A percentile compares a stretch with the other conserved stretches of the same genome.
Evolutionary conservation across 805 yeast genomes (phyloP).

Genomic region (Ogataea trehaloabstinens): DNA sequence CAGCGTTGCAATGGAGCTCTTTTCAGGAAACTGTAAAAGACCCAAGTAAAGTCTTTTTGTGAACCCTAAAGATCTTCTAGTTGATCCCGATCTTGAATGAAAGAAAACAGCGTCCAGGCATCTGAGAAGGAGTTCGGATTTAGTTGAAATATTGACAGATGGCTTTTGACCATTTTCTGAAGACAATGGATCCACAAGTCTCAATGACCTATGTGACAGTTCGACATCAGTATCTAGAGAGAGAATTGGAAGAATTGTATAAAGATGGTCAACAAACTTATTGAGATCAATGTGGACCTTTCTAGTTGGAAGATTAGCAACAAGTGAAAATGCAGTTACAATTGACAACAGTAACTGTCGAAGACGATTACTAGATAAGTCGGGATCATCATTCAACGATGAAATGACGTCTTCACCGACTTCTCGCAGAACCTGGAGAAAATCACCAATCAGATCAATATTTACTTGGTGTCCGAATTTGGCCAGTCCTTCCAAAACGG

Average conservation of each 20-base stretch:
- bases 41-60: constrained; percentile 73
- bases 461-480: constrained; percentile 90
- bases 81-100: constrained; percentile 65
- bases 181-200: constrained; percentile 75
- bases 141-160: constrained; percentile 82
- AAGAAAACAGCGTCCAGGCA: constrained; percentile 81
- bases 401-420: constrained; percentile 52
- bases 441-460: constrained; percentile 88
- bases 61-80: constrained; percentile 72
- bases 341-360: constrained; percentile 80
- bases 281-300: constrained; percentile 80
- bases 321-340: constrained; percentile 85
- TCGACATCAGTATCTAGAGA: constrained; percentile 82
- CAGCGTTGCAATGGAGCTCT: constrained; percentile 72
- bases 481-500: constrained; percentile 89
- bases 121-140: constrained; percentile 76
- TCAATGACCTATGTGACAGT: constrained; percentile 74
- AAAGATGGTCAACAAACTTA: constrained; percentile 73
- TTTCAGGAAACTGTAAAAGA: constrained; percentile 79
- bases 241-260: constrained; percentile 63
- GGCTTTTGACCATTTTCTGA: constrained; percentile 46
- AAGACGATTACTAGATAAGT: constrained; percentile 45
- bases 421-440: constrained; percentile 85
- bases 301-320: constrained; percentile 68
- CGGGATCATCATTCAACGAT: constrained; percentile 42